Percentiles rank a stretch among this genome's conserved stretches.
Conservation (phyloP, 23 red algal species). For the Gracilariopsis chorda region DNA sequence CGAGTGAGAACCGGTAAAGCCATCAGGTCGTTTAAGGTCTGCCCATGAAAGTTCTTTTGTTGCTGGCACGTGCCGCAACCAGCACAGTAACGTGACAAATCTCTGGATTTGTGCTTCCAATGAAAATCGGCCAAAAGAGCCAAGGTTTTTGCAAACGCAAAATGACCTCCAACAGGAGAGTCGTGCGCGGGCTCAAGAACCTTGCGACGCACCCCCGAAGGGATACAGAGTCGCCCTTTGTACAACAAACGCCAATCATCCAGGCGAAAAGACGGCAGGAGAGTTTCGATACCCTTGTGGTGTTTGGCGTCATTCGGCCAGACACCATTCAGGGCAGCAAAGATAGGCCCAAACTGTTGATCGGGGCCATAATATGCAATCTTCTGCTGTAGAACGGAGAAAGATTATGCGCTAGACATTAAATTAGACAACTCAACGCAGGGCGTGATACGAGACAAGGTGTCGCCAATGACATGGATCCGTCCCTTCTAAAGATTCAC, state of each 20-base stretch:
- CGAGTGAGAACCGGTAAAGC: background rate
- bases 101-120: slow-evolving; percentile 27
- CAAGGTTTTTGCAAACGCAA: slow-evolving; percentile 6
- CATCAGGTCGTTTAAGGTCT: background rate
- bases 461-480: slow-evolving; percentile 29
- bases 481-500: background rate
- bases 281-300: background rate
- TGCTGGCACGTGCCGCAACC: background rate
- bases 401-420: too few relatives aligned
- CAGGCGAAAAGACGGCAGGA: background rate
- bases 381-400: too few relatives aligned
- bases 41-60: background rate
- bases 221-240: background rate
- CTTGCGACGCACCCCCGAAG: background rate
- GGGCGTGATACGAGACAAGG: background rate
- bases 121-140: background rate
- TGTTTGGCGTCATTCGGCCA: too few relatives aligned
- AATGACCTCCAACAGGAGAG: background rate
- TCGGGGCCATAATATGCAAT: background rate
- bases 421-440: background rate
- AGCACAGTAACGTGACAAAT: background rate
- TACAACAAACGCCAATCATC: background rate
- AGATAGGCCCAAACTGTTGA: background rate
- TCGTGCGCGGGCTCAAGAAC: background rate
- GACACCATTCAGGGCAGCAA: too few relatives aligned